phyloP scores from a whole-genome alignment of 2,329 filamentous ascomycete species.

The Cryphonectria nitschkei region DNA sequence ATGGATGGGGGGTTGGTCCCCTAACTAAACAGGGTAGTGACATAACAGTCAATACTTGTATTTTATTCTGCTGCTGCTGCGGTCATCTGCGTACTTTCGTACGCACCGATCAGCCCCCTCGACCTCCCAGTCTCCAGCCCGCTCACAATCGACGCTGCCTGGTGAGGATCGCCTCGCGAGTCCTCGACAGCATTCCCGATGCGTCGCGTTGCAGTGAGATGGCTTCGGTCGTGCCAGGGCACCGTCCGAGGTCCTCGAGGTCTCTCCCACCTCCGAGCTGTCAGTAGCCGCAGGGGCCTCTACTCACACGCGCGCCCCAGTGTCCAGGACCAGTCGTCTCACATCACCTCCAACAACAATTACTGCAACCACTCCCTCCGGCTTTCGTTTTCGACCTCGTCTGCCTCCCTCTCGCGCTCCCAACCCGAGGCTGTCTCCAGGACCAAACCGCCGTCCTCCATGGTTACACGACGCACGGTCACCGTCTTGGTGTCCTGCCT shows the following conservation, averaged over 20 bases:
- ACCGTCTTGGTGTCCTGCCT: conserved; percentile 70
- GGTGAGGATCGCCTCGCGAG: neutral
- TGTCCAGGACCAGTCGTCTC: conserved; percentile 29
- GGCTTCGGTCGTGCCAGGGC: conserved; percentile 69
- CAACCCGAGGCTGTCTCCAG: conserved; percentile 43
- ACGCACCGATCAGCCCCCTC: too few species aligned
- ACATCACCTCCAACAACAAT: conserved; percentile 27
- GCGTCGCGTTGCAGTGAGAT: conserved; percentile 73
- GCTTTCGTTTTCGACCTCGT: conserved; percentile 30
- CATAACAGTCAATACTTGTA: neutral
- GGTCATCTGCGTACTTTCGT: neutral
- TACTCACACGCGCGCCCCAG: conserved; percentile 31
- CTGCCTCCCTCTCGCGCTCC: conserved; percentile 36
- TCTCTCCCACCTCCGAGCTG: conserved; percentile 48
- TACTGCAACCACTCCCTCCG: conserved; percentile 29
- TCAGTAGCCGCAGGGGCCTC: conserved; percentile 45
- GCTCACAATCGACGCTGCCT: neutral
- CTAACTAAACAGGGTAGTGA: neutral
- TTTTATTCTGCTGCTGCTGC: neutral
- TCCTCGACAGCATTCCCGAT: conserved; percentile 51
- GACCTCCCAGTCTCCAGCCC: neutral
- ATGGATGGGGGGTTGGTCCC: neutral
- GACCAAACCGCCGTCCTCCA: conserved; percentile 66
- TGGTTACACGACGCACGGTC: conserved; percentile 73
- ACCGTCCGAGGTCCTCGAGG: conserved; percentile 56